Percentiles rank a stretch among this genome's conserved stretches.
Conservation (phyloP, 2,329 filamentous ascomycete species). For the Aspergillus bombycis region DNA sequence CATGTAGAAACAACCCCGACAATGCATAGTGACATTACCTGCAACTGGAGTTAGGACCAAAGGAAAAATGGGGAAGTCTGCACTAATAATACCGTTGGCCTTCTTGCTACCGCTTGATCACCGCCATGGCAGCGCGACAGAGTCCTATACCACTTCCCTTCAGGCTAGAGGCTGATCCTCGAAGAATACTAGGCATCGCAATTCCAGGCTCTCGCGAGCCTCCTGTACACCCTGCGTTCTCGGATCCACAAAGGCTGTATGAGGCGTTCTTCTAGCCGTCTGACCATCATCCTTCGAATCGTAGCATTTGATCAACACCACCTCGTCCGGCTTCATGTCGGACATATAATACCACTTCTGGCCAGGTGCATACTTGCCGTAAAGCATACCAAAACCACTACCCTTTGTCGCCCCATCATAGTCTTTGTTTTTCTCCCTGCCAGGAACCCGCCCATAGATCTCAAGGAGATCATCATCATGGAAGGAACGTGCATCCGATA, state of each 20-base stretch:
- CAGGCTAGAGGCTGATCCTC: background rate
- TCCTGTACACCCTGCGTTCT: background rate
- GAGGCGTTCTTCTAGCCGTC: conserved; percentile 1
- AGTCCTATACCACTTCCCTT: background rate
- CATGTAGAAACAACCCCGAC: too few relatives aligned
- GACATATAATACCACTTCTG: conserved; percentile 14
- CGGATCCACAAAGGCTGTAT: conserved; percentile 10
- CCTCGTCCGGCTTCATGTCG: conserved; percentile 5
- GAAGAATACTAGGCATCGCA: conserved; percentile 10
- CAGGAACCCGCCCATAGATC: background rate
- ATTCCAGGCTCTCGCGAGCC: conserved; percentile 9
- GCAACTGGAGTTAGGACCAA: too few relatives aligned
- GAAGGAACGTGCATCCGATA: conserved; percentile 7
- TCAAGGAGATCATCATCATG: conserved; percentile 8
- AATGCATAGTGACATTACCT: too few relatives aligned
- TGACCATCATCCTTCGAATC: conserved; percentile 5
- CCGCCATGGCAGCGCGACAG: too few relatives aligned
- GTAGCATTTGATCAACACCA: conserved; percentile 9
- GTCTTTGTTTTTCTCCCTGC: background rate
- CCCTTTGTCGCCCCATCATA: background rate
- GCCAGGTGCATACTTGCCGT: background rate
- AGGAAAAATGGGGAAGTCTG: too few relatives aligned
- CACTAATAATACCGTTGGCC: too few relatives aligned
- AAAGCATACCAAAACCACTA: background rate
- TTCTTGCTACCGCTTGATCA: background rate